These are phyloP conservation scores for Kodamaea ohmeri DNA, from an alignment of 1,139 yeast genomes.

Conservation along the genomic window DNA sequence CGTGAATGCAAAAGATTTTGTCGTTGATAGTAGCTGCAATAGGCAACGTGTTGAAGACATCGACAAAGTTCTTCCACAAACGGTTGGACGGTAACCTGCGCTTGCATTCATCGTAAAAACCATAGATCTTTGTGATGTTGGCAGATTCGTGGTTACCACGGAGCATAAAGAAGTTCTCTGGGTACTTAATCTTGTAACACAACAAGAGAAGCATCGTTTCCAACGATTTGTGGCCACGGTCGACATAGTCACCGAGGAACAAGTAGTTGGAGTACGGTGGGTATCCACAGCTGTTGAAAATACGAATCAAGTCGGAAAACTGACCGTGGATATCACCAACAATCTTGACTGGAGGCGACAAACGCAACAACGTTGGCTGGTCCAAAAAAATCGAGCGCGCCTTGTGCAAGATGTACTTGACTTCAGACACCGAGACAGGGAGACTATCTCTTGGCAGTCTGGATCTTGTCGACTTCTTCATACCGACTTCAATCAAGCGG, in stretches of 20 bases:
- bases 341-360: conserved; percentile 81
- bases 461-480: conserved; percentile 21
- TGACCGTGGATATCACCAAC: conserved; percentile 91
- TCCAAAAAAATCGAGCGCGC: conserved; percentile 67
- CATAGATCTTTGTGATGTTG: conserved; percentile 78
- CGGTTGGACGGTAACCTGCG: conserved; percentile 61
- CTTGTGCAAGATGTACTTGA: conserved; percentile 61
- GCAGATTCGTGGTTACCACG: conserved; percentile 89
- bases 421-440: conserved; percentile 51
- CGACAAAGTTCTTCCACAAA: conserved; percentile 74
- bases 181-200: conserved; percentile 77
- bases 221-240: conserved; percentile 78
- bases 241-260: conserved; percentile 84
- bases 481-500: conserved; percentile 48
- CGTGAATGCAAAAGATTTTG: conserved; percentile 84
- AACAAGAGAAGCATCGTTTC: conserved; percentile 72
- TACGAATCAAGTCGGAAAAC: conserved; percentile 69
- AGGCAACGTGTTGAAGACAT: conserved; percentile 82
- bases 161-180: conserved; percentile 78
- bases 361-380: conserved; percentile 73
- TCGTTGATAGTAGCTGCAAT: conserved; percentile 85
- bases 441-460: conserved; percentile 41
- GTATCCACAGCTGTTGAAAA: conserved; percentile 73
- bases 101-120: conserved; percentile 87
- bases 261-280: conserved; percentile 79